phyloP scores from a whole-genome alignment of 768 basidiomycete species.

The Paxillus involutus region DNA sequence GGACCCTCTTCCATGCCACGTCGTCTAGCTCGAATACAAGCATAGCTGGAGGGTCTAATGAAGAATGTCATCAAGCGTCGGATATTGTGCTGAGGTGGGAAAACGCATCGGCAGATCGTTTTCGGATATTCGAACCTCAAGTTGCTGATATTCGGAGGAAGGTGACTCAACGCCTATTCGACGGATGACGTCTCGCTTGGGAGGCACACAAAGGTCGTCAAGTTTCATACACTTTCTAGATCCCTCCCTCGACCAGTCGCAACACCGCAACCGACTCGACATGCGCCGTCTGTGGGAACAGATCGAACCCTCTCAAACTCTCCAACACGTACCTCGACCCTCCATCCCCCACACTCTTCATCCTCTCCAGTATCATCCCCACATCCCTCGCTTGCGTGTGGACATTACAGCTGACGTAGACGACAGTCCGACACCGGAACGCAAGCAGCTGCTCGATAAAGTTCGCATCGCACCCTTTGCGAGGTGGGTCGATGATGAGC shows the following conservation, averaged over 20 bases:
- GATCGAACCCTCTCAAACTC: slow-evolving; percentile 84
- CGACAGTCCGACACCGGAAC: slow-evolving; percentile 67
- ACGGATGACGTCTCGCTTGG: not conserved
- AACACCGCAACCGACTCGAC: slow-evolving; percentile 82
- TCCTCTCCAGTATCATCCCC: slow-evolving; percentile 60
- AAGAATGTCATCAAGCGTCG: too few relatives aligned
- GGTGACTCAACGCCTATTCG: too few relatives aligned
- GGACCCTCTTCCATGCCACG: too few relatives aligned
- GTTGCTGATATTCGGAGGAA: not conserved
- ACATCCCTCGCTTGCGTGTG: slow-evolving; percentile 91
- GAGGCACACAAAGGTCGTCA: too few relatives aligned
- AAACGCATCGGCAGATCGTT: not conserved
- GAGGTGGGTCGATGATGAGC: slow-evolving; percentile 85
- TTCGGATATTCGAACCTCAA: not conserved
- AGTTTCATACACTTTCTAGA: not conserved
- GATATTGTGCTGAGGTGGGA: too few relatives aligned
- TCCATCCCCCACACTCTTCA: slow-evolving; percentile 35
- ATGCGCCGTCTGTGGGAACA: slow-evolving; percentile 97
- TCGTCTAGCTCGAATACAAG: too few relatives aligned
- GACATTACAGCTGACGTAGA: slow-evolving; percentile 95
- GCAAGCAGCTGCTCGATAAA: slow-evolving; percentile 75
- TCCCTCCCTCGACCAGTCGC: slow-evolving; percentile 36
- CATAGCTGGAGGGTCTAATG: too few relatives aligned
- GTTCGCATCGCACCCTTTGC: slow-evolving; percentile 87
- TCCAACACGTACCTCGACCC: slow-evolving; percentile 70